A percentile compares a stretch with the other conserved stretches of the same genome.
These are phyloP conservation scores for Pholiota molesta DNA, from an alignment of 768 basidiomycete species.

Conservation along the genomic window DNA sequence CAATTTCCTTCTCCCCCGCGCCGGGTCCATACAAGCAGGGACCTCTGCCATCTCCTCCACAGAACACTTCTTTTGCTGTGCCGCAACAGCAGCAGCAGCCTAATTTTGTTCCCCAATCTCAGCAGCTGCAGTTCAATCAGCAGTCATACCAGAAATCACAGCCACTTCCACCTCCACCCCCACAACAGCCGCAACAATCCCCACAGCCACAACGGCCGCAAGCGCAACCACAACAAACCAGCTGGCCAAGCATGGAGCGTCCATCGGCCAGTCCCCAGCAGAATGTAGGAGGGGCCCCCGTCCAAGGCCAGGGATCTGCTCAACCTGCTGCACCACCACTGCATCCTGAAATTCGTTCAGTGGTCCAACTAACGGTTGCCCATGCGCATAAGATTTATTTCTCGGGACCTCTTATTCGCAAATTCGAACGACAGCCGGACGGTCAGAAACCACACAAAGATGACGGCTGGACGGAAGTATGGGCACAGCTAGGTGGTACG, in stretches of 20 bases:
- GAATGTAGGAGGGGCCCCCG: conserved; percentile 10
- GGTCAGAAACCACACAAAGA: conserved; percentile 71
- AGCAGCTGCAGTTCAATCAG: conserved; percentile 15
- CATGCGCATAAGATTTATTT: conserved; percentile 88
- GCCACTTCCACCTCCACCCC: conserved; percentile 14
- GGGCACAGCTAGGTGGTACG: conserved; percentile 89
- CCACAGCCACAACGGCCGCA: conserved; percentile 21
- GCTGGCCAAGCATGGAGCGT: background rate
- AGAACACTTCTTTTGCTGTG: conserved; percentile 9
- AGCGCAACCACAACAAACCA: conserved; percentile 7
- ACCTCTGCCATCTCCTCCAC: conserved; percentile 17
- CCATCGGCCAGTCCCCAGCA: background rate
- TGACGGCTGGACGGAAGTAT: conserved; percentile 83
- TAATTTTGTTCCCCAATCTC: conserved; percentile 5
- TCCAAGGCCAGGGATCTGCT: conserved; percentile 1
- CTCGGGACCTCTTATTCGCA: conserved; percentile 80
- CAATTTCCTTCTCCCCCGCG: conserved; percentile 13
- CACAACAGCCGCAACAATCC: conserved; percentile 21
- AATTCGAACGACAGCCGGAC: conserved; percentile 77
- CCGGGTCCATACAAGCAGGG: conserved; percentile 11
- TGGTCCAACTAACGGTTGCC: conserved; percentile 71
- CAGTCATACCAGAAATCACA: background rate
- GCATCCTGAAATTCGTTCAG: conserved; percentile 83
- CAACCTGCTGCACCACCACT: conserved; percentile 41
- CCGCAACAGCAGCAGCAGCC: conserved; percentile 17